Evolutionary conservation across 2,329 filamentous ascomycete species (phyloP), one percentile per base, ranked within the genome.

Genomic region (Thelonectria discophora): DNA sequence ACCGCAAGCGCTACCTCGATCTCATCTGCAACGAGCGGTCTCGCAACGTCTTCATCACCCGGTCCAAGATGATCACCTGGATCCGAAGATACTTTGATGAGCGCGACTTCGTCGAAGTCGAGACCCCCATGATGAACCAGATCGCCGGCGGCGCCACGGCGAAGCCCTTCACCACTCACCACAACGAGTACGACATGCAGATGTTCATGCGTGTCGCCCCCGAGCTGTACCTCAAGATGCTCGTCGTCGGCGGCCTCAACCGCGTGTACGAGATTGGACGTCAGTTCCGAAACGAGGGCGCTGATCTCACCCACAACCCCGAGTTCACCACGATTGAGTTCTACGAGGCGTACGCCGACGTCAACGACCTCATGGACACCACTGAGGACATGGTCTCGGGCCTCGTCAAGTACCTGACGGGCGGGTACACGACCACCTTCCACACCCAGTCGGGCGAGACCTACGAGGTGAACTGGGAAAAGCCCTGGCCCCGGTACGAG

Each of bases 251-350:
- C 73, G 95, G 94, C 62, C 85, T 98, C 43, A 92, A 97, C 81
- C 88, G 92, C 72, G 95, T 99, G 13, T 99, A 97, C 79, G 95
- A 99, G 77, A 88, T 99, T 65, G 95, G 95, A 67, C 90, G 93
- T 68, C 93, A 97, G 76, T 99, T 99, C 87, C 85, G 95, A 72
- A 99, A 99, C 74, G 94, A 97, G 79, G 90, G 90, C 69, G 76
- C 79, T 62, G 79, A 80, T 70, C 72, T 80, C 49, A 99, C 95
- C 8, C 95, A 99, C 84, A 99, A 98, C 83, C 95, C 77, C 57
- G 95, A 99, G 77, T 99, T 99, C 82, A 99, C 95, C 45, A 97
- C 93, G 24, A 92, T 93, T 77, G 95, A 99, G 79, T 98, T 98
- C 81, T 99, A 99, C 80, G 89, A 91, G 86, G 94, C 95, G 3